Percentiles rank a stretch among this genome's conserved stretches.
Evolutionary conservation across 2,329 filamentous ascomycete genomes (phyloP).

Genomic region (Epicoccum sorghinum): DNA sequence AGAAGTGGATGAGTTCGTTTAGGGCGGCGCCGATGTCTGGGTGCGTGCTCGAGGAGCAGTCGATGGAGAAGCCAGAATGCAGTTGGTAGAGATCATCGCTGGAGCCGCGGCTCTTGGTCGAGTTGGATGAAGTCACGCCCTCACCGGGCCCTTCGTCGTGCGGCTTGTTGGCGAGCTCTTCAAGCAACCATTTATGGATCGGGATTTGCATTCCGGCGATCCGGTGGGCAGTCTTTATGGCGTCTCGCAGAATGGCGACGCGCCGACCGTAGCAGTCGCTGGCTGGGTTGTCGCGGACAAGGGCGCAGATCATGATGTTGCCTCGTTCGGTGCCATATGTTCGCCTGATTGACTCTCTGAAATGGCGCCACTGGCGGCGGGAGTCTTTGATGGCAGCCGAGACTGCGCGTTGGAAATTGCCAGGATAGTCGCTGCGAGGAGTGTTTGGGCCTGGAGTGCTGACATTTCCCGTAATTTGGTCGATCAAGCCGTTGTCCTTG

Average conservation of each 20-base stretch:
- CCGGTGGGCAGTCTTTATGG: conserved; percentile 14
- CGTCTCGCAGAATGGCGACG: conserved; percentile 27
- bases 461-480: conserved; percentile 23
- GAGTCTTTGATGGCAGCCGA: conserved; percentile 28
- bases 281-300: conserved; percentile 30
- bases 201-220: conserved; percentile 33
- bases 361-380: conserved; percentile 29
- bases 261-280: conserved; percentile 30
- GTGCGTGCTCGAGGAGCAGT: conserved; percentile 12
- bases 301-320: conserved; percentile 33
- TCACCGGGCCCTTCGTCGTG: conserved; percentile 28
- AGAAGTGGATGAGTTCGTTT: conserved; percentile 18
- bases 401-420: conserved; percentile 31
- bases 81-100: conserved; percentile 17
- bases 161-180: conserved; percentile 26
- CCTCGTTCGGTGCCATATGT: conserved; percentile 30
- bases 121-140: conserved; percentile 19
- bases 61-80: background rate
- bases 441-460: conserved; percentile 29
- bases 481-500: conserved; percentile 33
- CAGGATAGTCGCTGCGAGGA: conserved; percentile 28
- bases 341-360: conserved; percentile 30
- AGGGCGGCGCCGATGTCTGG: conserved; percentile 24
- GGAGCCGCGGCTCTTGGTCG: conserved; percentile 25
- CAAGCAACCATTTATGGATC: conserved; percentile 24